Base-by-base conservation (phyloP, 2,329 filamentous ascomycete species). In the Scytalidium lignicola region DNA sequence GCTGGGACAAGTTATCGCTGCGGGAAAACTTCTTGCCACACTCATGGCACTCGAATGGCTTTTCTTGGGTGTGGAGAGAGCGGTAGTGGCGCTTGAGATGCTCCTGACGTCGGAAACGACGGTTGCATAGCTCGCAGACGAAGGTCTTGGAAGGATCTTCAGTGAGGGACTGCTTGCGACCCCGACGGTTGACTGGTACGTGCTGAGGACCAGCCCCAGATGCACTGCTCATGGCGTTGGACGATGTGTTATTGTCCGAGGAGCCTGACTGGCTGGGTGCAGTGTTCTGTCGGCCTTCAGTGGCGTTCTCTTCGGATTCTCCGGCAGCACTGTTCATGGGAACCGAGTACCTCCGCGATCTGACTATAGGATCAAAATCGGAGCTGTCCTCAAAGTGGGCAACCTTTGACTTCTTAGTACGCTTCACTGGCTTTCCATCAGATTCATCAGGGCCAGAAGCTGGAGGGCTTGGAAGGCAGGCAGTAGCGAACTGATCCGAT, bases 1-100 rank as follows among this genome's bases (percentile, higher is more conserved):
- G 93, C 73, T 99, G 93, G 20, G 90, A 88, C 15, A 99, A 81
- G 76, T 99, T 99, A 73, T 99, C 93, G 61, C 89, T 95, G 62
- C 93, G 86, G 18, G 92, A 97, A 74, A 97, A 99, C 77, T 95
- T 96, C 86, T 99, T 99, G 62, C 93, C 92, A 65, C 93, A 99
- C 74, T 99, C 92, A 58, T 84, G 82, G 78, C 93, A 99, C 74
- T 95, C 90, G 63, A 97, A 99, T 4, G 93, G 93, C 83, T 97
- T 99, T 68, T 97, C 93, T 65, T 95, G 86, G 1, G 93, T 99
- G 78, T 99, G 93, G 43, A 99, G 89, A 51, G 93, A 97, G 60
- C 93, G 86, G 78, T 96, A 96, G 76, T 99, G 93, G 55, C 93
- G 88, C 83, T 99, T 99, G 52, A 99, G 82, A 66, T 99, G 93